A percentile compares a stretch with the other conserved stretches of the same genome.
These are phyloP conservation scores for Fusarium sp. DNA, from an alignment of 2,329 filamentous ascomycete genomes.

Conservation along the genomic window DNA sequence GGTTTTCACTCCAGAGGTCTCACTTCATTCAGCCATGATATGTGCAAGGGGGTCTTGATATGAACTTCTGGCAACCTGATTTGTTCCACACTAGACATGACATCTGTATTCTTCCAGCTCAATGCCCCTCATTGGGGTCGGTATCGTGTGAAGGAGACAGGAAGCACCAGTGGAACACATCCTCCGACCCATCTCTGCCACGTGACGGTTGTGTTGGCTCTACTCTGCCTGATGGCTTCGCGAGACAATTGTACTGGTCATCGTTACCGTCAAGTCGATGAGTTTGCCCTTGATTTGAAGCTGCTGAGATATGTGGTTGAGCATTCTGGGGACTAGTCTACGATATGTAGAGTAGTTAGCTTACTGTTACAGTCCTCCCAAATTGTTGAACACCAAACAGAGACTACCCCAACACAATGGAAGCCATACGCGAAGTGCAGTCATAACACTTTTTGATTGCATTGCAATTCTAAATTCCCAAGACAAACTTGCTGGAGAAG, in stretches of 20 bases:
- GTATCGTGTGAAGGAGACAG: neutral
- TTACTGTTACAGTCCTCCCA: neutral
- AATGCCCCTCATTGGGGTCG: neutral
- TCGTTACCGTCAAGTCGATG: neutral
- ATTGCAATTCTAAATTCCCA: neutral
- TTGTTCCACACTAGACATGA: slow-evolving; percentile 2
- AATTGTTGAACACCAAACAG: neutral
- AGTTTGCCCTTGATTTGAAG: neutral
- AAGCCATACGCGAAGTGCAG: neutral
- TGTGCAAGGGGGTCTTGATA: neutral
- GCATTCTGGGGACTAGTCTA: no score
- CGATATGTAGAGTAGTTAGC: neutral
- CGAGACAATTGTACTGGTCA: neutral
- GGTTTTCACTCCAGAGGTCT: neutral
- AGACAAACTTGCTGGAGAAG: slow-evolving; percentile 1
- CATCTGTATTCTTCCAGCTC: neutral
- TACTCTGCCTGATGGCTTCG: neutral
- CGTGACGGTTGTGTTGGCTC: neutral
- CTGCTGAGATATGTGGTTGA: neutral
- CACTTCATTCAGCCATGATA: neutral
- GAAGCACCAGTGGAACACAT: neutral
- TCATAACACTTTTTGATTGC: neutral
- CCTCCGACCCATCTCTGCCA: neutral
- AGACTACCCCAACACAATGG: neutral
- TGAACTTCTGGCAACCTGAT: neutral